These are phyloP conservation scores for Debaryomycetaceae sp. DNA, from an alignment of 1,139 yeast genomes.

Conservation along the genomic window DNA sequence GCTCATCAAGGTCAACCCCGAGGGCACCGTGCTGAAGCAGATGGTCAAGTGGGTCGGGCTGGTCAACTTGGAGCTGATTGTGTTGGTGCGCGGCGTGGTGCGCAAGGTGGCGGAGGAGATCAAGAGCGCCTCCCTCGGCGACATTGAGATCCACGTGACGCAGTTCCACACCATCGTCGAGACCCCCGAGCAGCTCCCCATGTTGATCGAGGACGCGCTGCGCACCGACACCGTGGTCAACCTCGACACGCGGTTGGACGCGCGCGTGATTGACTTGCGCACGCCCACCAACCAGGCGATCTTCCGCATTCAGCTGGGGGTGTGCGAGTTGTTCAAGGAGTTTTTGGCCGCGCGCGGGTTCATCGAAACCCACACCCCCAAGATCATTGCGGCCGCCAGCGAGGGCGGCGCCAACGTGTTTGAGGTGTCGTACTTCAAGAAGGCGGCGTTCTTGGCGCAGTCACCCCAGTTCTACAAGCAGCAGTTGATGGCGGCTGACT, in stretches of 20 bases:
- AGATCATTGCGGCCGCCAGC: constrained; percentile 88
- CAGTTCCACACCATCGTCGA: constrained; percentile 76
- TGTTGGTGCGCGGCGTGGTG: constrained; percentile 81
- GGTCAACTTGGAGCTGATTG: constrained; percentile 84
- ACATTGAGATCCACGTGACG: constrained; percentile 74
- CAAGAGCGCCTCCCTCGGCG: constrained; percentile 88
- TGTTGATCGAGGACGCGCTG: constrained; percentile 91
- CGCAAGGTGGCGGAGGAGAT: constrained; percentile 81
- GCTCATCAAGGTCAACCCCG: constrained; percentile 61
- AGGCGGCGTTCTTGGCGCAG: constrained; percentile 91
- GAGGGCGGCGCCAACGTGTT: constrained; percentile 98
- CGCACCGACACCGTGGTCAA: constrained; percentile 93
- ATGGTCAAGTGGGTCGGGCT: constrained; percentile 96
- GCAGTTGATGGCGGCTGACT: constrained; percentile 96
- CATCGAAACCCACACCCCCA: constrained; percentile 93
- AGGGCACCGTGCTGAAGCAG: constrained; percentile 68
- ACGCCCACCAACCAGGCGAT: constrained; percentile 97
- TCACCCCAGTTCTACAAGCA: constrained; percentile 98
- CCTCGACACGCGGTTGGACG: constrained; percentile 91
- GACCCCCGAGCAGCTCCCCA: constrained; percentile 90
- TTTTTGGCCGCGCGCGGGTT: constrained; percentile 65
- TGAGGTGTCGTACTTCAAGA: constrained; percentile 87
- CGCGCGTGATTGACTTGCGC: constrained; percentile 93
- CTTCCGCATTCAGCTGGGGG: constrained; percentile 89
- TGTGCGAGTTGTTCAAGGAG: constrained; percentile 84